Evolutionary conservation across 2,329 filamentous ascomycete species (phyloP), one percentile per base, ranked within the genome.

Genomic region (Mollisiaceae sp.): DNA sequence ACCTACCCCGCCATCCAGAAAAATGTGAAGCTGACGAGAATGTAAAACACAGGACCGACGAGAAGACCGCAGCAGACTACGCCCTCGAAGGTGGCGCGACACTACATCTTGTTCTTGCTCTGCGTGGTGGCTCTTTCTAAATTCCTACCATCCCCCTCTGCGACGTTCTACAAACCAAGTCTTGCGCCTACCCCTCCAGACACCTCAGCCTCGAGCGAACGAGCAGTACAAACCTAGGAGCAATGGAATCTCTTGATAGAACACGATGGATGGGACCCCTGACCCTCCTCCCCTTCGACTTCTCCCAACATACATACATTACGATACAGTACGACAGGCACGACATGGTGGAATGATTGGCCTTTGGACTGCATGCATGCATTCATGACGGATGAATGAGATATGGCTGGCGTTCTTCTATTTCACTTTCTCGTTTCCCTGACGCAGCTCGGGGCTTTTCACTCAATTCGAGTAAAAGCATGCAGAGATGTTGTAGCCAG

Each of bases 31-130:
- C 67, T 59, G 43, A 63, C 5, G 35, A 27, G 6, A 38, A 24
- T 12, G 8, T 45, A 8, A 8, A 18, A 15, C 12, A 47, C 52
- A 98, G 94, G 93, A 88, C 89, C 77, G 95, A 99, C 77, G 94
- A 98, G 75, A 97, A 97, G 81, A 94, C 93, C 12, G 94, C 95
- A 8, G 83, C 85, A 62, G 94, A 98, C 74, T 98, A 98, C 79
- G 88, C 87, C 70, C 91, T 99, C 68, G 91, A 95, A 78, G 93
- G 93, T 63, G 95, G 95, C 65, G 92, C 93, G 68, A 99, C 94
- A 41, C 85, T 99, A 73, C 95, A 99, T 85, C 84, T 99, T 76
- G 95, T 99, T 60, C 89, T 99, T 71, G 96, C 95, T 52, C 89
- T 99, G 67, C 88, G 95, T 77, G 95, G 95, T 63, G 94, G 94